These are phyloP conservation scores for Cercospora zeina DNA, from an alignment of 2,329 filamentous ascomycete species.

Conservation along the genomic window DNA sequence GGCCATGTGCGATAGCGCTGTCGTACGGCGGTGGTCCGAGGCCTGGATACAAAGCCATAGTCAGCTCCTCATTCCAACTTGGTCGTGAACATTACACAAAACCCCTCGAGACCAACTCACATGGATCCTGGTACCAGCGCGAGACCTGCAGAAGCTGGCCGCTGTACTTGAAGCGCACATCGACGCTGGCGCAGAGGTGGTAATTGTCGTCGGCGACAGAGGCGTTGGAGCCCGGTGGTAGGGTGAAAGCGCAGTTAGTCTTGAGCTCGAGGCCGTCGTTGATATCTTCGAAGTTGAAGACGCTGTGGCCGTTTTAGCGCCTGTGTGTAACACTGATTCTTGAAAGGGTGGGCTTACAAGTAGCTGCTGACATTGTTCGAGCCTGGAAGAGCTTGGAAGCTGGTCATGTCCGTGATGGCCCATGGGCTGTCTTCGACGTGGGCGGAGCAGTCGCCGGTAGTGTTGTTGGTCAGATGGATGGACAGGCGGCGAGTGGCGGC, in stretches of 20 bases:
- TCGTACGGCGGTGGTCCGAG: conserved; percentile 29
- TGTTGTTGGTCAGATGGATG: conserved; percentile 23
- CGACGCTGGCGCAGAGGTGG: conserved; percentile 29
- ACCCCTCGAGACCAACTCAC: conserved; percentile 18
- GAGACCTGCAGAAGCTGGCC: conserved; percentile 25
- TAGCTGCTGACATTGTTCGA: conserved; percentile 15
- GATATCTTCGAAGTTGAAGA: conserved; percentile 34
- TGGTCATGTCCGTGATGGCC: conserved; percentile 29
- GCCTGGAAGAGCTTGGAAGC: conserved; percentile 24
- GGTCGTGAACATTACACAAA: neutral
- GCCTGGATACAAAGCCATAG: neutral
- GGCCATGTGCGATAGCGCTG: conserved; percentile 28
- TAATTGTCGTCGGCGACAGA: conserved; percentile 22
- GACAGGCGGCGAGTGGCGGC: conserved; percentile 10
- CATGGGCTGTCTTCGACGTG: conserved; percentile 30
- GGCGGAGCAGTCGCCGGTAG: conserved; percentile 18
- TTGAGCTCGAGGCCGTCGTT: conserved; percentile 34
- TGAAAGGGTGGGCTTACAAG: conserved; percentile 17
- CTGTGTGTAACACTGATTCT: neutral
- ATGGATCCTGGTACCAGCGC: conserved; percentile 30
- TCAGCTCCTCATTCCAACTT: neutral
- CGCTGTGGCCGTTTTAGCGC: neutral
- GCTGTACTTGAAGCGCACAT: conserved; percentile 31
- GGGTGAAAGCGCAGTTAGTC: conserved; percentile 29
- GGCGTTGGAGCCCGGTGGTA: conserved; percentile 16